Conservation (phyloP, 768 basidiomycete genomes). For the Tylopilus balloui region DNA sequence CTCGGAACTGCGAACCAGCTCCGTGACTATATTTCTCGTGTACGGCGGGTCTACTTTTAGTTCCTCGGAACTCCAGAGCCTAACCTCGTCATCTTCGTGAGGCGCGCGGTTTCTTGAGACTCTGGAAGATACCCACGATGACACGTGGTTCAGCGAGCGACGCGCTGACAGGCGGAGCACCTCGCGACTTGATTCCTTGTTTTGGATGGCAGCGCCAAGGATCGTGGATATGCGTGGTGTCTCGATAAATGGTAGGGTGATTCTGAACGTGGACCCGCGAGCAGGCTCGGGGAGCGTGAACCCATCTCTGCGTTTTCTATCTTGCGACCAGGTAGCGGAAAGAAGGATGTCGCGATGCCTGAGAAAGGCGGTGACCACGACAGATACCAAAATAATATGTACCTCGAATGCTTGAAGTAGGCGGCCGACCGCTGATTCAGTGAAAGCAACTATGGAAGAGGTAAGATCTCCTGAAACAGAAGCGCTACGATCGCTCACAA, state of each 20-base stretch:
- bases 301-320: not conserved
- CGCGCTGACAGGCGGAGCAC: conserved; percentile 13
- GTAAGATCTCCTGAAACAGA: conserved; percentile 9
- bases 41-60: conserved; percentile 15
- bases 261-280: conserved; percentile 25
- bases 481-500: conserved; percentile 43
- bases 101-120: conserved; percentile 25
- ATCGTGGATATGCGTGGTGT: conserved; percentile 27
- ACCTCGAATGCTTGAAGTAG: conserved; percentile 59
- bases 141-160: conserved; percentile 28
- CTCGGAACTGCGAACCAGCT: not conserved
- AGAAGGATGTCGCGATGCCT: conserved; percentile 12
- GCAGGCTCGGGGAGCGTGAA: conserved; percentile 24
- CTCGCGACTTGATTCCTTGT: conserved; percentile 10
- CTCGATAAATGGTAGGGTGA: conserved; percentile 19
- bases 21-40: not conserved
- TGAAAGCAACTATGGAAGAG: conserved; percentile 50
- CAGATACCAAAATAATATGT: conserved; percentile 57
- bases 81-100: conserved; percentile 26
- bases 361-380: conserved; percentile 45
- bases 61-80: conserved; percentile 34
- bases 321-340: not conserved
- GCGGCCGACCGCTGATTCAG: conserved; percentile 66
- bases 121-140: conserved; percentile 38
- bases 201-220: conserved; percentile 2